Evolutionary conservation across 2,329 filamentous ascomycete species (phyloP), one percentile per base, ranked within the genome.

Genomic region (Rutstroemia sydowiana): DNA sequence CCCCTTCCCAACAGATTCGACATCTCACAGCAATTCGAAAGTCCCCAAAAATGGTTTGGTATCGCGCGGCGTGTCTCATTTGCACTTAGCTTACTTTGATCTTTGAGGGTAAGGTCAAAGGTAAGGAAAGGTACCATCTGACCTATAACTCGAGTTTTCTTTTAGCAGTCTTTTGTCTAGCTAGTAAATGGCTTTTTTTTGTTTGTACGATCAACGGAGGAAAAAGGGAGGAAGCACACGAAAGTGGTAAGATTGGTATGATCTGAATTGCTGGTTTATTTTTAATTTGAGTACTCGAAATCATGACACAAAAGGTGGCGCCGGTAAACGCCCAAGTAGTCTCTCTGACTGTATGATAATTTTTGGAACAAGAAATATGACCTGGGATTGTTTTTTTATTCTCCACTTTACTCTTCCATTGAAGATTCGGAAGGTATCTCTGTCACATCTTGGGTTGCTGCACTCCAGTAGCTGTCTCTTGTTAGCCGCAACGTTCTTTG

Each of bases 371-470:
- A 30, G 36, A 46, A 51, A 26, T 42, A 51, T 13, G 26, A 40
- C 30, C 34, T 31, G 34, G 45, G 21, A 42, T 48, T 58, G 40
- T 51, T 56, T 48, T 51, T 49, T 26, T 23, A 23, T 48, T 46
- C 53, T 60, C 48, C 18, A 48, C 48, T 55, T 60, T 69, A 73
- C 57, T 73, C 70, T 53, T 74, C 70, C 67, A 71, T 73, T 7
- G 69, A 70, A 18, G 67, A 70, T 16, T 66, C 68, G 36, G 36
- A 16, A 39, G 36, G 36, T 1, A 82, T 71, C 63, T 83, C 78
- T 5, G 77, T 85, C 58, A 85, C 78, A 57, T 81, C 70, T 28
- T 73, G 74, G 20, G 67, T 74, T n/a, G 77, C 75, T 2, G 81
- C 71, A 61, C 71, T 79, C 81, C 82, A 86, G 69, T 84, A 81